Conservation (phyloP, 2,329 filamentous ascomycete genomes). For the Fusarium succisae region DNA sequence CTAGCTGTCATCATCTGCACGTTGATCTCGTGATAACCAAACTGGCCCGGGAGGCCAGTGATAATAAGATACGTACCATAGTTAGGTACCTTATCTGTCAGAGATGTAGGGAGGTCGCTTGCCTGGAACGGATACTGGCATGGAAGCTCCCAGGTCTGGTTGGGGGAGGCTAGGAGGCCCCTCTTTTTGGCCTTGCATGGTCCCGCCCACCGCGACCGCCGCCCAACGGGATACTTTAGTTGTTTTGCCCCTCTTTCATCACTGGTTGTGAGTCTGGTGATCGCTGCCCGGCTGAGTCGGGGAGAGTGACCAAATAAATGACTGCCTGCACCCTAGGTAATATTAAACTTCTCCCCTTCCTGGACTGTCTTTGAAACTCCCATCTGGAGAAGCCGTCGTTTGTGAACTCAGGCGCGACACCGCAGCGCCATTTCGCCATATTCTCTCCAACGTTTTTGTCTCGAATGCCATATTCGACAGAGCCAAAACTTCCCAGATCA, state of each 20-base stretch:
- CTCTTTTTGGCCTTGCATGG: constrained; percentile 9
- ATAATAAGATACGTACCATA: constrained; percentile 22
- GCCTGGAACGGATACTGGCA: background rate
- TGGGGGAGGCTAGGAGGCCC: constrained; percentile 1
- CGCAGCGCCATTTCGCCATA: background rate
- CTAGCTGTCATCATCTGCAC: background rate
- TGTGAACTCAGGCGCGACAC: background rate
- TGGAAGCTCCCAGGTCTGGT: background rate
- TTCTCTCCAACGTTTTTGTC: background rate
- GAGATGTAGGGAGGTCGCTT: background rate
- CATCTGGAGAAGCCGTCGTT: background rate
- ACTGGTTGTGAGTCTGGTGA: constrained; percentile 41
- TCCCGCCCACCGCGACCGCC: constrained; percentile 12
- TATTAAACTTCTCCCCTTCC: background rate
- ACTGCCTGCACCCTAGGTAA: background rate
- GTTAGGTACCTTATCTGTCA: too few species aligned
- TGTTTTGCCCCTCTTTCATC: constrained; percentile 33
- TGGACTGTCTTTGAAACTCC: background rate
- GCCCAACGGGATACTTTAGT: background rate
- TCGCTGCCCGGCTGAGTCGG: constrained; percentile 39
- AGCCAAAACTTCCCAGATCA: background rate
- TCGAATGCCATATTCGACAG: background rate
- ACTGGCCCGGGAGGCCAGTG: background rate
- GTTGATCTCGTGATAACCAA: background rate
- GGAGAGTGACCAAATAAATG: constrained; percentile 39